Evolutionary conservation across 495 filamentous ascomycete genomes (phyloP).

Genomic region (Cetradonia linearis): DNA sequence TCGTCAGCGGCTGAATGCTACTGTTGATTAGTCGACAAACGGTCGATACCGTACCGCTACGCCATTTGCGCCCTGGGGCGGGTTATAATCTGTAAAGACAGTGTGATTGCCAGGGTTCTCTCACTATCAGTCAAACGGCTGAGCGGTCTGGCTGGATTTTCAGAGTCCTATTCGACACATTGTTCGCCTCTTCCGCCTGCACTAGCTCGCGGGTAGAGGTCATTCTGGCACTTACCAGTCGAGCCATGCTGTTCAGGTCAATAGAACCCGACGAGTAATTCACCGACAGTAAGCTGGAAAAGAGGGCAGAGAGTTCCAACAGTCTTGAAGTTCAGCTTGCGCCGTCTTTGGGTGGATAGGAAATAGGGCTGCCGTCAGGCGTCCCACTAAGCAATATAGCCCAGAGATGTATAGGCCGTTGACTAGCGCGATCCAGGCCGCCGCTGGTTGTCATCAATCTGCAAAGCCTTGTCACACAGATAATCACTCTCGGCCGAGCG

Average conservation of each 20-base stretch:
- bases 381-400: not conserved
- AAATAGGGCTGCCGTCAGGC: not conserved
- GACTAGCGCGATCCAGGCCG: not conserved
- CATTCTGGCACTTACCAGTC: not conserved
- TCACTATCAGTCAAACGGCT: not conserved
- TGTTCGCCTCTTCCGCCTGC: not conserved
- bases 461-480: not conserved
- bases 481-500: no score
- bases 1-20: not conserved
- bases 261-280: no score
- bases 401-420: not conserved
- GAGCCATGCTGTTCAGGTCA: not conserved
- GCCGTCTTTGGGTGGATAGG: not conserved
- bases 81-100: not conserved
- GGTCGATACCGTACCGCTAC: not conserved
- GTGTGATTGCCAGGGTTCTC: not conserved
- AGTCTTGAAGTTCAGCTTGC: not conserved
- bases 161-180: not conserved
- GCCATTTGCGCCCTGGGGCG: no score
- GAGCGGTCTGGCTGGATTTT: not conserved
- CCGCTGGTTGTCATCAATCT: not conserved
- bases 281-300: not conserved
- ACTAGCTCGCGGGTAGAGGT: not conserved
- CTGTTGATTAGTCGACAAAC: not conserved
- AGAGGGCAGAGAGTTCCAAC: not conserved